Base-by-base conservation (phyloP, 2,329 filamentous ascomycete species). In the Tolypocladium tundrense region DNA sequence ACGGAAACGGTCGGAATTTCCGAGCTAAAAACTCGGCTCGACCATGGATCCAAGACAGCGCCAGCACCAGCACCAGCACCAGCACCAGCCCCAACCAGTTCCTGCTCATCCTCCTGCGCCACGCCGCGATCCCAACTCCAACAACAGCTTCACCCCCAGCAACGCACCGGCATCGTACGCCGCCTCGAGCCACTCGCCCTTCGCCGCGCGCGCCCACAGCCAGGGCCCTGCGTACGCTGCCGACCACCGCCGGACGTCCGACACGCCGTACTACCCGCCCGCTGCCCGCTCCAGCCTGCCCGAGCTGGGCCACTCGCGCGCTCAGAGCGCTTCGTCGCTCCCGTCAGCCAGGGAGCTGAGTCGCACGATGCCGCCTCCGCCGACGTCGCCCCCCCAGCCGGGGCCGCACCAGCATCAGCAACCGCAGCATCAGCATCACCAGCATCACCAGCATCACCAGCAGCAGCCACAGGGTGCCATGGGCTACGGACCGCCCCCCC, bases 331-430 rank as follows among this genome's bases (percentile, higher is more conserved):
- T n/a, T 75, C 77, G 10, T 77, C 77, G 48, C 69, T 78, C 57
- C 68, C 73, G 27, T 70, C 76, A 27, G 68, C 69, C 11, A 67
- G 66, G 61, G 63, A 69, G 59, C 59, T 68, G 57, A 72, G 70
- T 66, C 76, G 74, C 63, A 68, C 69, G 45, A 79, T 79, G 76
- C 75, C 77, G 57, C 78, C 77, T 42, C 75, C 73, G 11, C 62
- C 59, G 56, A 62, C 67, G n/a, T 79, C 77, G 58, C 77, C 78
- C 61, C 73, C 75, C 42, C 72, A 72, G 56, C 70, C 66, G 60
- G 68, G 71, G 59, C 60, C 61, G 60, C 57, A 33, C 33, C 40
- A 65, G 57, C 69, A 66, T 40, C 69, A 63, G 53, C 63, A 64
- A 19, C 68, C 65, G 24, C 67, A 65, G 41, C 66, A 68, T 13